A percentile compares a stretch with the other conserved stretches of the same genome.
Conservation (phyloP, 1,139 yeast species). For the Sugiyamaella paludigena region DNA sequence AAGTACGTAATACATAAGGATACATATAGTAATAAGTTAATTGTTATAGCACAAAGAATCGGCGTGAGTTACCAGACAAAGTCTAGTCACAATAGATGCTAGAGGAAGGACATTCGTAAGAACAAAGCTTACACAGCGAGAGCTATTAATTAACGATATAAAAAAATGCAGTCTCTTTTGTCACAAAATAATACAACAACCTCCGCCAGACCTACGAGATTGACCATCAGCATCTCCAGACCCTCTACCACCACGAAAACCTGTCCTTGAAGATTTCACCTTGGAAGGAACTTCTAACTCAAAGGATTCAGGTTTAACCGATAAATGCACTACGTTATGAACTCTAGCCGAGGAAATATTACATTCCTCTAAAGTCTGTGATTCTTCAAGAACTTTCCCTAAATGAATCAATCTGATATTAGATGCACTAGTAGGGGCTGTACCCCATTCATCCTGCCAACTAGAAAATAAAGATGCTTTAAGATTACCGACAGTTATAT, state of each 20-base stretch:
- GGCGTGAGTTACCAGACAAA: too few relatives aligned
- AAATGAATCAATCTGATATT: conserved; percentile 33
- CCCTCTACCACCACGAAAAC: conserved; percentile 17
- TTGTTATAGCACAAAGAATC: too few relatives aligned
- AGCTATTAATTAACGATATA: too few relatives aligned
- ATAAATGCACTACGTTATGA: conserved; percentile 31
- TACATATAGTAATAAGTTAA: too few relatives aligned
- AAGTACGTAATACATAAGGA: too few relatives aligned
- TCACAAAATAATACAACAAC: conserved; percentile 27
- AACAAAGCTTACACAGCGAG: too few relatives aligned
- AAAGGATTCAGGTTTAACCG: conserved; percentile 34
- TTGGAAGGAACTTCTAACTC: conserved; percentile 25
- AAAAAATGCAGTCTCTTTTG: too few relatives aligned
- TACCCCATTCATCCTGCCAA: conserved; percentile 32
- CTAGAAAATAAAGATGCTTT: conserved; percentile 25
- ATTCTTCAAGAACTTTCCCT: conserved; percentile 35
- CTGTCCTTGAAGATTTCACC: conserved; percentile 16
- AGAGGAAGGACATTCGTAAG: too few relatives aligned
- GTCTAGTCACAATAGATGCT: too few relatives aligned
- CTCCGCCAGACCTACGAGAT: conserved; percentile 16
- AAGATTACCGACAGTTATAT: conserved; percentile 25
- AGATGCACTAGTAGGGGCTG: conserved; percentile 24
- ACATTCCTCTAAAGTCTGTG: conserved; percentile 28
- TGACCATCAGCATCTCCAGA: conserved; percentile 13
- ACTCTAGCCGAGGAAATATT: conserved; percentile 20